These are phyloP conservation scores for Aspergillus diversus DNA, from an alignment of 495 filamentous ascomycete genomes.

Conservation along the genomic window DNA sequence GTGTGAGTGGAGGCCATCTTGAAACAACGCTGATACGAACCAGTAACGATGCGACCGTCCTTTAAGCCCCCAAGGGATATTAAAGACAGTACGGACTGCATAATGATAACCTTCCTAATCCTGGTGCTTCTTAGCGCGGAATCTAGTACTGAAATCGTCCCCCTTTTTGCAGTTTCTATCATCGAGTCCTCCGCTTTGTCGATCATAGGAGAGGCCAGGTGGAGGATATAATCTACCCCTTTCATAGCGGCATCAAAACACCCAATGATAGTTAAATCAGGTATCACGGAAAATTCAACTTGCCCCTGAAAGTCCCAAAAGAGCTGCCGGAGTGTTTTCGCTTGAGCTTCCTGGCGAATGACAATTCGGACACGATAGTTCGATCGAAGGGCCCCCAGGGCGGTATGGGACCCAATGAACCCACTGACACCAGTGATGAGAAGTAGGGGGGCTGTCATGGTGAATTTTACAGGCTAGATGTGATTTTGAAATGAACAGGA, in stretches of 20 bases:
- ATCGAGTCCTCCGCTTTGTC: constrained; percentile 32
- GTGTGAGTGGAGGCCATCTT: too few relatives aligned
- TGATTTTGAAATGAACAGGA: too few relatives aligned
- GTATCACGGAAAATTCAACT: constrained; percentile 34
- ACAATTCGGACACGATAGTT: constrained; percentile 43
- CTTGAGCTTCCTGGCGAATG: constrained; percentile 35
- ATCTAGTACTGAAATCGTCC: constrained; percentile 34
- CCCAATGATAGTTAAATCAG: constrained; percentile 35
- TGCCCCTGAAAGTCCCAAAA: constrained; percentile 23
- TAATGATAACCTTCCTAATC: constrained; percentile 44
- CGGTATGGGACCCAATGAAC: constrained; percentile 44
- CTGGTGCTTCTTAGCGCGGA: constrained; percentile 32
- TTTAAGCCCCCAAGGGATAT: constrained; percentile 27
- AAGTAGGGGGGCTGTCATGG: constrained; percentile 31
- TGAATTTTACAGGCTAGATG: too few relatives aligned
- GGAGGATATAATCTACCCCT: constrained; percentile 43
- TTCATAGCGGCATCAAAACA: constrained; percentile 35
- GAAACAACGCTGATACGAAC: too few relatives aligned
- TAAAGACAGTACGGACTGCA: too few relatives aligned
- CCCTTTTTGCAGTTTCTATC: constrained; percentile 36
- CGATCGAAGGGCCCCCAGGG: constrained; percentile 40
- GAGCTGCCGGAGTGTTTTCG: constrained; percentile 24
- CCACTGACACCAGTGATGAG: constrained; percentile 53
- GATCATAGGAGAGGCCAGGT: constrained; percentile 44
- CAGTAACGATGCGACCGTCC: too few relatives aligned